A percentile compares a stretch with the other conserved stretches of the same genome.
phyloP scores from a whole-genome alignment of 306 rosid species.

The Cercis canadensis region DNA sequence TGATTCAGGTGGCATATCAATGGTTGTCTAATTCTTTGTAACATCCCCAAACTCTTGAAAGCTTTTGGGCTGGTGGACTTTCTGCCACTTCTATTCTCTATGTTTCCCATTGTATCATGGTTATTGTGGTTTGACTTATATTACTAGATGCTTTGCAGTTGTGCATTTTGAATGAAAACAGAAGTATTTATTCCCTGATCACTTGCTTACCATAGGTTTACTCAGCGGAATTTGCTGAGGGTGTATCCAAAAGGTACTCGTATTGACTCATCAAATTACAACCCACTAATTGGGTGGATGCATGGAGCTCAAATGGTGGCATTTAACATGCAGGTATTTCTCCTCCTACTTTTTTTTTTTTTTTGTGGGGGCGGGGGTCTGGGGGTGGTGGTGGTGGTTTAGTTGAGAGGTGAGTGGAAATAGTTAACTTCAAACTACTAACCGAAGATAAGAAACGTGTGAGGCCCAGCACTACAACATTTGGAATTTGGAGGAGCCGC shows the following conservation, averaged over 20 bases:
- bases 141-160: background rate
- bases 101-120: slow-evolving; percentile 6
- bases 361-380: too few species aligned
- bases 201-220: slow-evolving; percentile 66
- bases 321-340: slow-evolving; percentile 96
- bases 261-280: slow-evolving; percentile 93
- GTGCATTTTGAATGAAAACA: slow-evolving; percentile 22
- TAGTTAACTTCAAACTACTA: too few species aligned
- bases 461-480: too few species aligned
- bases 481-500: too few species aligned
- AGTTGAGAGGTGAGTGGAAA: too few species aligned
- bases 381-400: too few species aligned
- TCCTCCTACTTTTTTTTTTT: background rate
- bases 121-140: slow-evolving; percentile 14
- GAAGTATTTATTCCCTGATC: slow-evolving; percentile 24
- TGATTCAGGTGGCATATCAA: slow-evolving; percentile 19
- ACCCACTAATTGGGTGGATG: slow-evolving; percentile 94
- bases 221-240: slow-evolving; percentile 90
- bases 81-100: too few species aligned
- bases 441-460: too few species aligned
- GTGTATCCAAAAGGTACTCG: slow-evolving; percentile 95
- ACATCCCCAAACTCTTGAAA: slow-evolving; percentile 1
- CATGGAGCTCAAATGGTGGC: slow-evolving; percentile 99
- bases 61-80: background rate
- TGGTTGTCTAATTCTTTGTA: slow-evolving; percentile 20